Base-by-base conservation (phyloP, 177 flowering plant genomes). In the Vitis hybrid region DNA sequence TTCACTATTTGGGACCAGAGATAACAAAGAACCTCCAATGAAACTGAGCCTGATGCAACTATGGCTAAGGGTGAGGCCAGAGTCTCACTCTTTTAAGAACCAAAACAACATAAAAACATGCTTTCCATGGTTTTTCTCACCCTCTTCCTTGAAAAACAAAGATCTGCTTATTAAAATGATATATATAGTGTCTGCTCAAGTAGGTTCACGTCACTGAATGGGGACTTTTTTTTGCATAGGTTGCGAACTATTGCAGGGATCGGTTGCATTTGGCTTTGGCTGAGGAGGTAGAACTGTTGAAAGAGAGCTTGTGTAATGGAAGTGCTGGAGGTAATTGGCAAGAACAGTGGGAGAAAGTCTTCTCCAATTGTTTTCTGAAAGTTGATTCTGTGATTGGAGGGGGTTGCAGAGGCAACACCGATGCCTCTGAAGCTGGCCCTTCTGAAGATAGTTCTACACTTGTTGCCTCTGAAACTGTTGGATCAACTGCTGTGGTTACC, bases 221-320 rank as follows among this genome's bases (percentile, higher is more conserved):
- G 29, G 29, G 11, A 55, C n/a, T 22, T 15, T 39, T 52, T 1
- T 67, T 19, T 68, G 13, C 13, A 10, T 68, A 86, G 90, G 90
- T 86, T 68, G 88, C 90, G 52, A 77, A 83, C 33, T 86, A 81
- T 64, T 85, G 90, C 55, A 76, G 79, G 2, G 81, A 85, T 15
- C 82, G 83, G 5, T 7, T 86, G 2, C 90, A 85, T 61, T 16
- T 74, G 59, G 85, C 80, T 26, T 69, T 86, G 58, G 79, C 76
- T 0, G 84, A 86, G 74, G 88, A 86, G 74, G 65, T 85, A 19
- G 73, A 71, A 64, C 14, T 49, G 2, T 64, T 58, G 12, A 80
- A 80, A 64, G 69, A 65, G 10, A 58, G 69, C 16, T 62, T 68
- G 18, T 18, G 31, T 15, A 62, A n/a, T 26, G 80, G 76, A 60